These are phyloP conservation scores for Aciculosporium take DNA, from an alignment of 2,329 filamentous ascomycete species.

Conservation along the genomic window DNA sequence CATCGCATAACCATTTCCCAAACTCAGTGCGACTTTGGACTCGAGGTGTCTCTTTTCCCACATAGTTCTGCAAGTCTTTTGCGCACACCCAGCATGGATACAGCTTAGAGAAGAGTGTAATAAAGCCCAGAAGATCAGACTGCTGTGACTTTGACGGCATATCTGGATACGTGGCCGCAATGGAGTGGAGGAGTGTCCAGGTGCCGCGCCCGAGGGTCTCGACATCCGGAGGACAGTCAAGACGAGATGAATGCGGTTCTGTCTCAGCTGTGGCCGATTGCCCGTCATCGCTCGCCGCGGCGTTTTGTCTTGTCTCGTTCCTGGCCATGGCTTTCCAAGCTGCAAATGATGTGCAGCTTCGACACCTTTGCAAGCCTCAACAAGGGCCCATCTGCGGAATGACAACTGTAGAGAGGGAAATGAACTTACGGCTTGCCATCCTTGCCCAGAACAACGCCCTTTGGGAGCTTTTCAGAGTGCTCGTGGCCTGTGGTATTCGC, in stretches of 20 bases:
- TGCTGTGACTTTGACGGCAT: slow-evolving; percentile 55
- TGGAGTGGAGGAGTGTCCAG: slow-evolving; percentile 87
- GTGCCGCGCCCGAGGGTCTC: slow-evolving; percentile 72
- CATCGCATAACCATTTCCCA: slow-evolving; percentile 69
- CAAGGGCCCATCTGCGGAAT: not conserved
- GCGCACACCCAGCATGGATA: slow-evolving; percentile 97
- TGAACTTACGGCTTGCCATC: slow-evolving; percentile 69
- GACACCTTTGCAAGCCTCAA: slow-evolving; percentile 15
- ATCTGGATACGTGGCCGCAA: slow-evolving; percentile 75
- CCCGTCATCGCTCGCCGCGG: slow-evolving; percentile 7
- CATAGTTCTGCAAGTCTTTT: slow-evolving; percentile 76
- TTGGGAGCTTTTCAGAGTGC: slow-evolving; percentile 43
- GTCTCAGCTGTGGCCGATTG: slow-evolving; percentile 15
- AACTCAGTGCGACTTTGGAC: slow-evolving; percentile 52
- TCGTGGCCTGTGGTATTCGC: slow-evolving; percentile 13
- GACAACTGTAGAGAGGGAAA: not conserved
- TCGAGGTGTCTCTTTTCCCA: slow-evolving; percentile 54
- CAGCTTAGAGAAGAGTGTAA: slow-evolving; percentile 66
- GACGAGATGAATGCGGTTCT: slow-evolving; percentile 24
- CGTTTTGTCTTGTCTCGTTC: slow-evolving; percentile 13
- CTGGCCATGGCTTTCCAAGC: slow-evolving; percentile 16
- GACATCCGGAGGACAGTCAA: slow-evolving; percentile 82
- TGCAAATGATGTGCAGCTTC: slow-evolving; percentile 19
- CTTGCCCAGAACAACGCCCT: slow-evolving; percentile 60
- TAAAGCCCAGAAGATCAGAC: slow-evolving; percentile 61